Conservation (phyloP, 305 asterid species). For the Ajuga reptans region DNA sequence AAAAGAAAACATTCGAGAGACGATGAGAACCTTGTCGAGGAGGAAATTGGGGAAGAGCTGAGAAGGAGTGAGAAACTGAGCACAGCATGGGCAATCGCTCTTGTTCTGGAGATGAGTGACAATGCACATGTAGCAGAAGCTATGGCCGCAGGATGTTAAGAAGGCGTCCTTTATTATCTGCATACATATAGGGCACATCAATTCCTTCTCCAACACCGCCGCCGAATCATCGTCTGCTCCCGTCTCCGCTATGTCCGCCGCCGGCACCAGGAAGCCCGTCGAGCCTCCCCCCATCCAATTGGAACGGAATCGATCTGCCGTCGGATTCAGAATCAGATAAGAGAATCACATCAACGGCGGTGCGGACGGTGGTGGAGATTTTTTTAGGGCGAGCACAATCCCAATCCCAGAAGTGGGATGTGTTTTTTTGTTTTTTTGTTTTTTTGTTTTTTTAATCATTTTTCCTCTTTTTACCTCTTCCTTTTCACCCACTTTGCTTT, state of each 20-base stretch:
- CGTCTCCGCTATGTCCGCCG: conserved; percentile 20
- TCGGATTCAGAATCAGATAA: background rate
- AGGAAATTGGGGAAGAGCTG: conserved; percentile 66
- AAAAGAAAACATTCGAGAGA: background rate
- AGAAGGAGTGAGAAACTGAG: conserved; percentile 45
- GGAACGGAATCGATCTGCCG: background rate
- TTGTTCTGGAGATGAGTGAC: conserved; percentile 67
- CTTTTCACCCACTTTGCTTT: too few relatives aligned
- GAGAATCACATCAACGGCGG: background rate
- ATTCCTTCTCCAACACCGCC: conserved; percentile 42
- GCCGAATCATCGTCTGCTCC: conserved; percentile 13
- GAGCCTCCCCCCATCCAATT: conserved; percentile 37
- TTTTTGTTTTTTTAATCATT: background rate
- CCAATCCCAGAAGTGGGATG: background rate
- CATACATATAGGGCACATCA: conserved; percentile 64
- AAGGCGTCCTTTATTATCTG: conserved; percentile 61
- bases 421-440: background rate
- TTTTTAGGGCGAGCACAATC: background rate
- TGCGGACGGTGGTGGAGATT: background rate
- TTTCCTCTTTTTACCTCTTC: too few relatives aligned
- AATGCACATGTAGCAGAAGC: conserved; percentile 80
- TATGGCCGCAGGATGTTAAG: conserved; percentile 63
- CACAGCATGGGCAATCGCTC: conserved; percentile 63
- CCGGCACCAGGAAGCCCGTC: conserved; percentile 34
- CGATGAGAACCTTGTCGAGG: conserved; percentile 44